Evolutionary conservation across 148 eudicot species (phyloP), one percentile per base, ranked within the genome.

Genomic region (Rhododendron kiyosumense): DNA sequence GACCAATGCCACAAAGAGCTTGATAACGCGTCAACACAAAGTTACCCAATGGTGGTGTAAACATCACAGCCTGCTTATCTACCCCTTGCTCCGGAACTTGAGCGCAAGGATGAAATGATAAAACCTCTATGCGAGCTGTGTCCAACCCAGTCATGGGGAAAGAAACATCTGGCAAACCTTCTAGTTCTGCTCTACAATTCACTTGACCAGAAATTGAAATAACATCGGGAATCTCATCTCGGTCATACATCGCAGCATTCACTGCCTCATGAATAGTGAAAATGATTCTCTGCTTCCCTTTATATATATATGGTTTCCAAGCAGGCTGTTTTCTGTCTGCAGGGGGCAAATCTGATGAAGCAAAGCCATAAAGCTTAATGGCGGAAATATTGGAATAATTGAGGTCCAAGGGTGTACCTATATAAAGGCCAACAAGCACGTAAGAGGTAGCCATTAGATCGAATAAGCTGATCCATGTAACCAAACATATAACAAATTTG

Each of bases 221-320:
- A 85, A 90, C 91, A 90, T 97, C 98, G 36, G 98, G 95, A 84
- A 97, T 95, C 85, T 97, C 99, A 88, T 95, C 98, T 57, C 94
- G 93, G 83, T 97, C 99, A 90, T 97, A 97, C 96, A 95, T 92
- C 57, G 99, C 94, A 87, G 98, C 99, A 91, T 95, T 86, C 69
- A 97, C 90, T 4, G 92, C 92, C 89, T 95, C 99, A 65, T 84
- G 91, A 86, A 97, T 89, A 3, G 99, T 95, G 82, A 97, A 94
- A 54, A 95, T 89, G 78, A 95, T 84, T 89, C 98, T 90, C 88
- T 95, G 98, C 87, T 93, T 97, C 81, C 99, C 99, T 87, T 91
- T 92, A 85, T 93, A 97, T 59, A 97, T 96, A 93, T 95, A 97
- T 81, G 99, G 99, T 89, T 97, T 97, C 99, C 99, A 97, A 20